Evolutionary conservation across 2,329 filamentous ascomycete species (phyloP), one percentile per base, ranked within the genome.

Genomic region (Sporothrix inflata): DNA sequence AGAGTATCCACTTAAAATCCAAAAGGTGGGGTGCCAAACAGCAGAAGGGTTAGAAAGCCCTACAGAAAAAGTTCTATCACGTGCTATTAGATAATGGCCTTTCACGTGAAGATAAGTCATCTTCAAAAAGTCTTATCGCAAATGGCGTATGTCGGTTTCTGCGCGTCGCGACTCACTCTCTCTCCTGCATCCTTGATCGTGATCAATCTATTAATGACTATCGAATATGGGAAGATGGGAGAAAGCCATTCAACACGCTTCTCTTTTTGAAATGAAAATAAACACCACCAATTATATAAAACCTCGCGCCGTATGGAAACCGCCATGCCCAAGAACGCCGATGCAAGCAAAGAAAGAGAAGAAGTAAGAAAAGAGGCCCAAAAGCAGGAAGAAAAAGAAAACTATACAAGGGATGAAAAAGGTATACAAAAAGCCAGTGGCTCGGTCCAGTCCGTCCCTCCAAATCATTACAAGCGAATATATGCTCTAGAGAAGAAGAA

Each of bases 31-130:
- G n/a, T 30, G 19, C 11, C 11, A 24, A 6, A 14, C 24, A 61
- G 19, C 78, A 77, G 78, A 75, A 83, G 82, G 82, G 82, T 80
- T 82, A 79, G 77, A 81, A 82, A 83, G 82, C 82, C 82, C 82
- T 83, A 83, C 78, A 8, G 14, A 16, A 27, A n/a, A 68, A 21
- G 53, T 6, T 24, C 8, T 12, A 19, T 57, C 70, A 72, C 70
- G 63, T 71, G 70, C 12, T 19, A 55, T 66, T 71, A 68, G 40
- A 21, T 49, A 51, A 51, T 30, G 3, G 1, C 0, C 3, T 1
- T 47, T 16, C 63, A 66, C 63, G 63, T 66, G 63, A 1, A 1
- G 63, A 66, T 66, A 66, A 49, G 16, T 1, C 1, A 9, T 16
- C 3, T 24, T 19, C 5, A 7, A 16, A 4, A 8, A 21, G 14